A percentile compares a stretch with the other conserved stretches of the same genome.
Evolutionary conservation across 2,329 filamentous ascomycete species (phyloP).

Genomic region (Cadophora sp.): DNA sequence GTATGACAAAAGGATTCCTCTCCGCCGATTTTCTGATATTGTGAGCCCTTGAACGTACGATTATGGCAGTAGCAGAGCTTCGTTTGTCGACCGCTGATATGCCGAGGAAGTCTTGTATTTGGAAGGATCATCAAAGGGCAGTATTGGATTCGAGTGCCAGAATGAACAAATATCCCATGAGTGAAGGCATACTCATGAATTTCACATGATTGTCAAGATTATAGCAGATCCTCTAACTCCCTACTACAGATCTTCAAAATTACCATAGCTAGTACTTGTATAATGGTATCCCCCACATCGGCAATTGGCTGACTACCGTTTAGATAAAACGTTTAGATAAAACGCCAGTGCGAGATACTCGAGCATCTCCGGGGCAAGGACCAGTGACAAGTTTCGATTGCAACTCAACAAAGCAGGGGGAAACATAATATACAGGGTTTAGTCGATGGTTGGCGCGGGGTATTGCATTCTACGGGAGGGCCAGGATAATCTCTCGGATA

Average conservation of each 20-base stretch:
- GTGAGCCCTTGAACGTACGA: background rate
- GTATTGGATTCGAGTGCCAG: background rate
- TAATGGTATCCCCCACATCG: background rate
- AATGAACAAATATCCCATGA: background rate
- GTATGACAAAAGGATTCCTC: background rate
- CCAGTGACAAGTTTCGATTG: constrained; percentile 10
- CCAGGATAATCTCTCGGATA: background rate
- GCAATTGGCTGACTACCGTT: background rate
- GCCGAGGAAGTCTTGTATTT: background rate
- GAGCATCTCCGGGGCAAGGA: background rate
- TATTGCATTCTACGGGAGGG: constrained; percentile 8
- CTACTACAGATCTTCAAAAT: no score
- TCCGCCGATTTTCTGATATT: background rate
- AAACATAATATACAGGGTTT: background rate
- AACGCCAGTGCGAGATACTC: background rate
- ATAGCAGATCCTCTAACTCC: background rate
- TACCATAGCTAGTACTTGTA: background rate
- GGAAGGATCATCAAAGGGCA: background rate
- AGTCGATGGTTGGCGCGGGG: constrained; percentile 8
- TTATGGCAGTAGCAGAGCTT: background rate
- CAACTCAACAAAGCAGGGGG: background rate
- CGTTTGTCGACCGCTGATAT: background rate
- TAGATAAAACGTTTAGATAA: background rate
- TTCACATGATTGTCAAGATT: background rate
- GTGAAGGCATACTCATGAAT: background rate